These are phyloP conservation scores for Parsonsia alboflavescens DNA, from an alignment of 257 asterid species.

Conservation along the genomic window DNA sequence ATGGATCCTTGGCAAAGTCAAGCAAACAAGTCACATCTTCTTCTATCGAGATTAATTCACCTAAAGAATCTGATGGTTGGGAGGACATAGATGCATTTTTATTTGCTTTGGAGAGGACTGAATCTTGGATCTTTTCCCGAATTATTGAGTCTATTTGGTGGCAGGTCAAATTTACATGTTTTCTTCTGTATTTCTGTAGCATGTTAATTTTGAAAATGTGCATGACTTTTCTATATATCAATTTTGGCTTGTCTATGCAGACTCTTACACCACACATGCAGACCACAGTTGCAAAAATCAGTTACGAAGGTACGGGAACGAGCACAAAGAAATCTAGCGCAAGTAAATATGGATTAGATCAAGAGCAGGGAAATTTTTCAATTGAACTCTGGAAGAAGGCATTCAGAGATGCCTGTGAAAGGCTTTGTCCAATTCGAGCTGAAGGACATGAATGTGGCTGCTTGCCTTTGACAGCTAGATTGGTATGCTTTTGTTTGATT, in stretches of 20 bases:
- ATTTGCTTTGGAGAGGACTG: slow-evolving; percentile 68
- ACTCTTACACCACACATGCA: slow-evolving; percentile 95
- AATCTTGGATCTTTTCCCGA: slow-evolving; percentile 88
- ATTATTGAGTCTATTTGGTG: slow-evolving; percentile 93
- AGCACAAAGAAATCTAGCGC: slow-evolving; percentile 41
- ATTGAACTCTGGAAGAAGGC: slow-evolving; percentile 89
- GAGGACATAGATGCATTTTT: slow-evolving; percentile 65
- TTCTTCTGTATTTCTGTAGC: slow-evolving; percentile 1
- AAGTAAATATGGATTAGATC: slow-evolving; percentile 43
- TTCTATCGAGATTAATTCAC: slow-evolving; percentile 12
- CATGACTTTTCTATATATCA: slow-evolving; percentile 4
- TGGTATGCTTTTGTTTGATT: slow-evolving; percentile 43
- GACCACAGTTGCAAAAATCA: slow-evolving; percentile 44
- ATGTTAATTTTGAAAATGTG: background rate
- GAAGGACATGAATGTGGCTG: slow-evolving; percentile 79
- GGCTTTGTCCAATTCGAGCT: slow-evolving; percentile 88
- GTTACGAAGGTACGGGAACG: slow-evolving; percentile 28
- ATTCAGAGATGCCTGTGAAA: slow-evolving; percentile 84
- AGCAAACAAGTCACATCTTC: slow-evolving; percentile 13
- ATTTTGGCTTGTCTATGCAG: slow-evolving; percentile 37
- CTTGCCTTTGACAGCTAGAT: slow-evolving; percentile 60
- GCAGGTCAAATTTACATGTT: slow-evolving; percentile 58
- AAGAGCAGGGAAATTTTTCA: slow-evolving; percentile 70
- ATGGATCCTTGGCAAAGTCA: slow-evolving; percentile 12
- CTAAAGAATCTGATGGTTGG: slow-evolving; percentile 38